Evolutionary conservation across 1,284 basidiomycete genomes (phyloP).

Genomic region (Cutaneotrichosporon sp.): DNA sequence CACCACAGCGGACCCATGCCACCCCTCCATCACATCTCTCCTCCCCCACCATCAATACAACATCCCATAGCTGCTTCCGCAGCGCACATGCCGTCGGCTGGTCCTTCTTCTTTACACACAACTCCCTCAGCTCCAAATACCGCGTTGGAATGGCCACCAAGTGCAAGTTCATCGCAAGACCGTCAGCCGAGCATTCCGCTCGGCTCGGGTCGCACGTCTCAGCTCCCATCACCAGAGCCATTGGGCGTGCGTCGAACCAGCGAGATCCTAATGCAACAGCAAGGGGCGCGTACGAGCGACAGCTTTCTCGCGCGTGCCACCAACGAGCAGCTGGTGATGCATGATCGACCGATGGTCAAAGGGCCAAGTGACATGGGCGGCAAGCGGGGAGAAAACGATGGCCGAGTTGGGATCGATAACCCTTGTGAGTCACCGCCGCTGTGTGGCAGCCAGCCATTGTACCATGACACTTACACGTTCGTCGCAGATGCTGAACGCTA

Average conservation of each 20-base stretch:
- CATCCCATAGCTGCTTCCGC: background rate
- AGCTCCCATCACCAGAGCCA: background rate
- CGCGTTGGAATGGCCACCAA: background rate
- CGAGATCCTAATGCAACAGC: slow-evolving; percentile 1
- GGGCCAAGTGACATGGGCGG: slow-evolving; percentile 2
- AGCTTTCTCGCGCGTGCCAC: slow-evolving; percentile 1
- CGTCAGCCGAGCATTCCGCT: background rate
- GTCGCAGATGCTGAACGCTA: slow-evolving; percentile 41
- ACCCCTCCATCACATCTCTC: background rate
- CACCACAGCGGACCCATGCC: background rate
- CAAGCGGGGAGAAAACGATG: slow-evolving; percentile 23
- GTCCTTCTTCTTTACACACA: background rate
- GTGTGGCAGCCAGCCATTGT: too few relatives aligned
- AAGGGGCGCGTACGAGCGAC: slow-evolving; percentile 1
- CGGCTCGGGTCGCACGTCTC: background rate
- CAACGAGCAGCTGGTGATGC: background rate
- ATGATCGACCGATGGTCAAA: background rate
- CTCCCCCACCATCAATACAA: background rate
- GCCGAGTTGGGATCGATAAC: slow-evolving; percentile 39
- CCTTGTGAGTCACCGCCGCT: slow-evolving; percentile 34
- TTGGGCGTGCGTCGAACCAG: background rate
- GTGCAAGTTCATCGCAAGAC: background rate
- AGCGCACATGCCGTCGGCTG: background rate
- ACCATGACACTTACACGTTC: slow-evolving; percentile 3
- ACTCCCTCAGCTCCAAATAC: background rate